Percentiles rank a stretch among this genome's conserved stretches.
These are phyloP conservation scores for Colletotrichum sp. DNA, from an alignment of 2,329 filamentous ascomycete species.

Conservation along the genomic window DNA sequence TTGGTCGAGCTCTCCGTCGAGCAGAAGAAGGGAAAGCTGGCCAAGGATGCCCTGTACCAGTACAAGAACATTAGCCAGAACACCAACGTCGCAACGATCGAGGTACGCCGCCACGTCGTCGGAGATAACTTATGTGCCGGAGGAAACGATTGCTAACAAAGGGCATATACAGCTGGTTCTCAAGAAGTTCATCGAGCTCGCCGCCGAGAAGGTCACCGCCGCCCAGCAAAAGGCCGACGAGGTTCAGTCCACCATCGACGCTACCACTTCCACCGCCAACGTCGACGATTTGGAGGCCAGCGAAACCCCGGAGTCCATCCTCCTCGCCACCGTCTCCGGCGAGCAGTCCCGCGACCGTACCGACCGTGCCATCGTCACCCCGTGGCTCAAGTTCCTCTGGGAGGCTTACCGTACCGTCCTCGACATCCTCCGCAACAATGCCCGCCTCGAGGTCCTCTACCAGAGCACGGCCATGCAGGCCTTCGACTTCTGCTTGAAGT, in stretches of 20 bases:
- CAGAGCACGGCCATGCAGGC: constrained; percentile 98
- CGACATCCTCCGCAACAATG: constrained; percentile 99
- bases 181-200: constrained; percentile 97
- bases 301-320: constrained; percentile 97
- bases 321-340: constrained; percentile 95
- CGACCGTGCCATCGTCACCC: constrained; percentile 96
- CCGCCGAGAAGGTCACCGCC: constrained; percentile 93
- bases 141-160: constrained; percentile 8
- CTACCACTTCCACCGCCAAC: constrained; percentile 72
- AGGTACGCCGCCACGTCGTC: constrained; percentile 58
- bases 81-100: constrained; percentile 97
- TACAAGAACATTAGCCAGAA: constrained; percentile 99
- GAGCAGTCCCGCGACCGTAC: constrained; percentile 98
- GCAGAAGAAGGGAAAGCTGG: constrained; percentile 96
- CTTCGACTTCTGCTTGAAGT: constrained; percentile 98
- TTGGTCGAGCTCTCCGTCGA: constrained; percentile 97
- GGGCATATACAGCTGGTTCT: constrained; percentile 72
- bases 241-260: constrained; percentile 86
- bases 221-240: constrained; percentile 97
- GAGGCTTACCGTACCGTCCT: constrained; percentile 98
- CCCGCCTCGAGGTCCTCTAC: constrained; percentile 95
- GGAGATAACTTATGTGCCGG: background rate
- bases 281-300: constrained; percentile 96
- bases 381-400: constrained; percentile 99
- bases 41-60: constrained; percentile 98